Base-by-base conservation (phyloP, 1,284 basidiomycete species). In the Laetiporus sulphureus region DNA sequence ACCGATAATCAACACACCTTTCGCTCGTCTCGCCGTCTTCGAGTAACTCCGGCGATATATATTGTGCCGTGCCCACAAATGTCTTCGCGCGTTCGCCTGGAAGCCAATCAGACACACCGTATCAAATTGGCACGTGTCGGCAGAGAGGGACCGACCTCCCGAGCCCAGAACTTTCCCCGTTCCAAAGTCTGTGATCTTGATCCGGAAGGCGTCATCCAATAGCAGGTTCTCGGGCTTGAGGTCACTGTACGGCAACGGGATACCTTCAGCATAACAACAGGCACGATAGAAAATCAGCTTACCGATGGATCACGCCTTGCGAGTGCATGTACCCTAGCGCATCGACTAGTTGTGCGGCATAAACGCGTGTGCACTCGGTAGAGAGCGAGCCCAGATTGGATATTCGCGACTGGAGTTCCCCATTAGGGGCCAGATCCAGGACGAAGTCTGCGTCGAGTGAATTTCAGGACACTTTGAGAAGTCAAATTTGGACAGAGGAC, bases 101-200 rank as follows among this genome's bases (percentile, higher is more conserved):
- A 22, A 29, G 24, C 42, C 36, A 36, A 50, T 46, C 53, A 52
- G 38, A 46, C 16, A 45, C 36, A 24, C 27, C 40, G 32, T 35
- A 49, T 45, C 53, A 51, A 38, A 45, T 42, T 48, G 46, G 49
- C 15, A 48, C 5, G 35, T 49, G 50, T 48, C 51, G 46, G 36
- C 35, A 35, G 35, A 13, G 40, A 29, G 40, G 40, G 35, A 60
- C 72, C 55, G 47, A 75, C 75, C 64, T 42, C 68, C 69, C 12
- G 76, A 62, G 50, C 80, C 77, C 36, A 93, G 68, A 50, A 95
- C 73, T 66, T 95, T 95, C 24, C 91, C 93, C 15, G 92, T 96
- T 8, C 96, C 96, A 65, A 99, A 99, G 64, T 99, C 96, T 21
- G 94, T 91, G 16, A 99, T 79, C 64, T 95, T 97, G 62, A 97